A percentile compares a stretch with the other conserved stretches of the same genome.
Evolutionary conservation across 148 eudicot species (phyloP).

Genomic region (Heliamphora exappendiculata): DNA sequence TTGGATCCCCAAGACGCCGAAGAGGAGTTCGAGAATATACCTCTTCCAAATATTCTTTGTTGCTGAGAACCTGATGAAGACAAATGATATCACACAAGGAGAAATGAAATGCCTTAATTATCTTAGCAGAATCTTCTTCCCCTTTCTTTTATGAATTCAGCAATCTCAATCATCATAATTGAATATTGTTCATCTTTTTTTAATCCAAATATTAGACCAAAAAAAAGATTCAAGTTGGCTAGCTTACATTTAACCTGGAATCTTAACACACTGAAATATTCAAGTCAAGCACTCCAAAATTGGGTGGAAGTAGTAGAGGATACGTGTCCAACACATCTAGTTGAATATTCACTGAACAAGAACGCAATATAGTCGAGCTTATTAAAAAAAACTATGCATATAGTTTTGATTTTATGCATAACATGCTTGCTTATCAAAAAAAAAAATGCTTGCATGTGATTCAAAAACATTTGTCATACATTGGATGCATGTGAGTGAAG

Average conservation of each 20-base stretch:
- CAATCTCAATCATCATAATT: too few species aligned
- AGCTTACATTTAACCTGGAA: neutral
- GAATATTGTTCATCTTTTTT: too few species aligned
- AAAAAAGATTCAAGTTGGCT: neutral
- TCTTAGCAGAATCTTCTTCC: neutral
- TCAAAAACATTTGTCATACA: too few species aligned
- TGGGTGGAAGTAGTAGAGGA: neutral
- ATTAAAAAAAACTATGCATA: neutral
- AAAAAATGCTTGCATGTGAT: neutral
- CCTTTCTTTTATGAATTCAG: too few species aligned
- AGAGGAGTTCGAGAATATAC: slow-evolving; percentile 37
- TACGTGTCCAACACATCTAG: neutral
- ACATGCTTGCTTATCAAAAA: too few species aligned
- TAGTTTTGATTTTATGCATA: too few species aligned
- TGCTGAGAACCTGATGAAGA: slow-evolving; percentile 27
- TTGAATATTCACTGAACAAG: neutral
- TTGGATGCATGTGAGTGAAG: neutral
- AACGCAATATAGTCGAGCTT: neutral
- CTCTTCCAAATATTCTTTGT: slow-evolving; percentile 28
- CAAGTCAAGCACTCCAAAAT: neutral
- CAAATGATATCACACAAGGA: slow-evolving; percentile 1
- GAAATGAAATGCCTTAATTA: neutral
- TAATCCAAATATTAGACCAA: too few species aligned
- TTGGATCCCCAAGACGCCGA: slow-evolving; percentile 37
- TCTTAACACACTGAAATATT: neutral